Base-by-base conservation (phyloP, 2,329 filamentous ascomycete species). In the Alternaria metachromatica region DNA sequence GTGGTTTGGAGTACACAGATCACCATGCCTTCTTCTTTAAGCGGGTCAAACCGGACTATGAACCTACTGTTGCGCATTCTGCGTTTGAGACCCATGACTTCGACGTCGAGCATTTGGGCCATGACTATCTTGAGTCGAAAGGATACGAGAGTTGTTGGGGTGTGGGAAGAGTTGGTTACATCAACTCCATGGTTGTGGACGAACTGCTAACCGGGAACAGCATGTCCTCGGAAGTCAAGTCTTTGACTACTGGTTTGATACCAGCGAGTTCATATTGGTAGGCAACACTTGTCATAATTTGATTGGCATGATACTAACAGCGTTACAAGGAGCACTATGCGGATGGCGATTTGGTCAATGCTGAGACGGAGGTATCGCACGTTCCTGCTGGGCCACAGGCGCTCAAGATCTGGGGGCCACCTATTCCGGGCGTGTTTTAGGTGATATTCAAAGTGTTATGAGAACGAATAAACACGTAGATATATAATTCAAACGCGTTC, bases 161-260 rank as follows among this genome's bases (percentile, higher is more conserved):
- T 4, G 85, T 91, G 1, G 89, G 89, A 21, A 48, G 45, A 25
- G 45, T 48, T 21, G 15, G 45, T 48, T 18, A 41, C 37, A 41
- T 41, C 37, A 41, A 41, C 37, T 41, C 37, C 37, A 41, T 41
- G n/a, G n/a, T 41, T 41, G n/a, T 41, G 15, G 37, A 41, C 37
- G 37, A 41, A 10, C 37, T 11, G 37, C 37, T 41, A 41, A 41
- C 37, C 37, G 37, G 37, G 37, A 18, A 18, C 53, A 2, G 58
- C 89, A 92, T 80, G 84, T 90, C 18, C 83, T 90, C 71, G 89
- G 89, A 13, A 88, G 86, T 68, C 89, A 91, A 79, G 89, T 92
- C 60, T 92, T 92, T 68, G 88, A 91, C 72, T 90, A 90, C 77
- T 90, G 88, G 88, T 88, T 54, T 30, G 60, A 58, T 59, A 49